Evolutionary conservation across 2,329 filamentous ascomycete genomes (phyloP), one percentile per base, ranked within the genome.

Genomic region (Epichloe sibirici): DNA sequence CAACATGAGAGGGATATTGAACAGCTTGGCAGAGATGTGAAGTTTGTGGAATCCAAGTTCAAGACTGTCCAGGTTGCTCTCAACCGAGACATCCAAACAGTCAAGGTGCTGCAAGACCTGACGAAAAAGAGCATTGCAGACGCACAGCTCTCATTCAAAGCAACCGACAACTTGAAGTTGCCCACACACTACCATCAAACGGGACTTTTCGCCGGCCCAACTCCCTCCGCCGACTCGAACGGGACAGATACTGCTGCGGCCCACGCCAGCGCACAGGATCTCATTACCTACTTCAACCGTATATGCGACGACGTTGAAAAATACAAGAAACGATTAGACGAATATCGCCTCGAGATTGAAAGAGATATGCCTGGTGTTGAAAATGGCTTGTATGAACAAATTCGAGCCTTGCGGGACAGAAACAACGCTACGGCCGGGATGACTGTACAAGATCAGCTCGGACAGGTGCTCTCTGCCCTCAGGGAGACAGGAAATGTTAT

Each of bases 111-210:
- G 76, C 57, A 79, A 78, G 61, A 77, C 55, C 63, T 72, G 56
- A 71, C 70, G 39, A 72, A 83, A 59, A 79, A 79, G 56, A 86
- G 88, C 63, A 81, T 79, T 25, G 77, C 81, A 39, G 83, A 90
- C 58, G 84, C 85, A 8, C 79, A 83, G 58, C 76, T 88, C 51
- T 81, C 80, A 55, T 87, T 88, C 72, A 80, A 83, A 53, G 83
- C 84, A 23, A 81, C 88, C 35, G 83, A 89, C 61, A 88, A 88
- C 62, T 74, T 90, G 51, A 83, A 84, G 59, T 73, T 90, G 15
- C 87, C 88, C 3, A 67, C 71, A 13, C 74, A 77, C 59, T 78
- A 77, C 57, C 75, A 78, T 58, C 70, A 72, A 51, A 72, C 71
- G 0, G 70, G 71, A 12, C 68, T 74, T 2, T 73, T 72, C 40